Percentiles rank a stretch among this genome's conserved stretches.
Conservation (phyloP, 805 yeast genomes). For the Nakazawaea wyomingensis region DNA sequence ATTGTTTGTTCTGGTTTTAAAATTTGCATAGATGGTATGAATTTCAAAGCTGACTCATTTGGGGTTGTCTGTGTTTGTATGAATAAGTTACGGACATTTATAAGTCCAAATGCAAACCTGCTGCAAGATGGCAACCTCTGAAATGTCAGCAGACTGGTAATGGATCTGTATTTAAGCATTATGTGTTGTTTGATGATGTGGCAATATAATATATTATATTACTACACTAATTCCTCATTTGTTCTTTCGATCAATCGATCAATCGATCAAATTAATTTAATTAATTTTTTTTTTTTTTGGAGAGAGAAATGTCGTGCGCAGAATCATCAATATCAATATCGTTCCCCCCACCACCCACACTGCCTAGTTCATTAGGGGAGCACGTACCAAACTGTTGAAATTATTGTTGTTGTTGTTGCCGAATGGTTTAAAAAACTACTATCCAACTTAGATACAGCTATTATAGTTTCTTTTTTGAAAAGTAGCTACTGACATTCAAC, state of each 20-base stretch:
- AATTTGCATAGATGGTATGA: constrained; percentile 69
- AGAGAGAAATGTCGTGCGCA: not conserved
- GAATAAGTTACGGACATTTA: constrained; percentile 31
- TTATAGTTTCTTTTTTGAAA: no score
- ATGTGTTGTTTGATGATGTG: not conserved
- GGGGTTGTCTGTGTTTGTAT: constrained; percentile 86
- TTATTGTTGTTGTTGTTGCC: not conserved
- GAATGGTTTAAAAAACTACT: no score
- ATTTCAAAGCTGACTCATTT: constrained; percentile 80
- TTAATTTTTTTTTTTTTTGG: no score
- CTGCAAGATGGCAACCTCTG: constrained; percentile 28
- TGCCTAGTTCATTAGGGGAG: no score
- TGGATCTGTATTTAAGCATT: not conserved
- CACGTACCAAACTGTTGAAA: no score
- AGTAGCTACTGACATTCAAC: no score
- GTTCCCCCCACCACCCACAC: not conserved
- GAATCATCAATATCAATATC: not conserved
- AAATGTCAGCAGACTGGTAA: constrained; percentile 3
- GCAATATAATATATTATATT: no score
- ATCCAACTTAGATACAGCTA: no score
- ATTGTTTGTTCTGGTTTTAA: constrained; percentile 60
- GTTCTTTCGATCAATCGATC: no score
- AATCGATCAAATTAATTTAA: no score
- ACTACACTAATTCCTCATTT: no score
- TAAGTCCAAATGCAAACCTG: not conserved